A percentile compares a stretch with the other conserved stretches of the same genome.
Evolutionary conservation across 768 basidiomycete genomes (phyloP).

Genomic region (Infundibulicybe gibba): DNA sequence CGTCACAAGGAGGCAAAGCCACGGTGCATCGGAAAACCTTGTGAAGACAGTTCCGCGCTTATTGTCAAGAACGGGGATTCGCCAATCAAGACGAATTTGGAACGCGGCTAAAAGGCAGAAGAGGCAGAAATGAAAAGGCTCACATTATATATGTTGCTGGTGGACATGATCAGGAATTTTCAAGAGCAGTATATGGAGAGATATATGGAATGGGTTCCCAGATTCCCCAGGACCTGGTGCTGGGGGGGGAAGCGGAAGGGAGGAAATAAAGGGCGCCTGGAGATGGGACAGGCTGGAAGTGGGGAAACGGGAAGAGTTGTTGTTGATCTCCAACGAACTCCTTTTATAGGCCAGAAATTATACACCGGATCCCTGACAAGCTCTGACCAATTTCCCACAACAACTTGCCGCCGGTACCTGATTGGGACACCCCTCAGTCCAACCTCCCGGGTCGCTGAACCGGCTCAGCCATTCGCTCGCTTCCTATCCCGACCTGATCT

Average conservation of each 20-base stretch:
- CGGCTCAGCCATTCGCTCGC: background rate
- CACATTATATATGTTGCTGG: conserved; percentile 28
- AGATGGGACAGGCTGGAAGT: conserved; percentile 6
- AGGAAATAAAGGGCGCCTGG: conserved; percentile 1
- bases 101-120: background rate
- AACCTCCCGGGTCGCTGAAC: conserved; percentile 1
- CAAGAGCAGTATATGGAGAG: background rate
- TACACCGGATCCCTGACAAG: conserved; percentile 14
- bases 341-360: conserved; percentile 17
- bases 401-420: conserved; percentile 19
- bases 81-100: background rate
- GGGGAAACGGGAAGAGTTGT: conserved; percentile 11
- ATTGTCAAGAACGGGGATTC: conserved; percentile 5
- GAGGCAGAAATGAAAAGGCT: conserved; percentile 18
- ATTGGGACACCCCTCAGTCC: conserved; percentile 7
- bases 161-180: conserved; percentile 15
- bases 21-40: conserved; percentile 8
- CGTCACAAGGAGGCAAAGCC: conserved; percentile 11
- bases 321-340: conserved; percentile 14
- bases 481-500: background rate
- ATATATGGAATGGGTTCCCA: background rate
- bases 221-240: background rate
- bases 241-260: conserved; percentile 2
- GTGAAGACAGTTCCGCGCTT: conserved; percentile 5
- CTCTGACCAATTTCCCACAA: conserved; percentile 15